Base-by-base conservation (phyloP, 2,329 filamentous ascomycete genomes). In the Phyllosticta citribraziliensis region DNA sequence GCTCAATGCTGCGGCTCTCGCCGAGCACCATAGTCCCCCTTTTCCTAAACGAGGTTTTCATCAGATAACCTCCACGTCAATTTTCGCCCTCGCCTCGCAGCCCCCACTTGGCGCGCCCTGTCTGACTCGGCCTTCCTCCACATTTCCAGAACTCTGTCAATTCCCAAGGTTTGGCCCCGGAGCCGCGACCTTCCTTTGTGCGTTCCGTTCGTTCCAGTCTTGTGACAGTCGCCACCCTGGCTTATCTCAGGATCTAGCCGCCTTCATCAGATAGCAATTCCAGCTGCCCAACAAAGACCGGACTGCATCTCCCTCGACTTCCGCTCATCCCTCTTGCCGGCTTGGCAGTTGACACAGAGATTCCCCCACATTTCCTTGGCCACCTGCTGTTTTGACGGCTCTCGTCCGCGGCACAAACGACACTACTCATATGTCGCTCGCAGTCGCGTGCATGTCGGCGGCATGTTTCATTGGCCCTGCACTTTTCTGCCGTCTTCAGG, bases 221-320 rank as follows among this genome's bases (percentile, higher is more conserved):
- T 47, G 40, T 47, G 40, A 47, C 40, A 47, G 14, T 47, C 40
- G 40, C 40, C 40, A 47, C 40, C 35, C 20, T n/a, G 30, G 35
- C 22, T 60, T 60, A 60, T 60, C 58, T 52, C 58, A 27, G 58
- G 58, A 60, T 60, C 58, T 60, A 60, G 58, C 58, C 58, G 58
- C 35, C 10, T 30, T 27, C 35, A 60, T 56, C 53, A 51, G 53
- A 56, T 60, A 60, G 33, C n/a, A 55, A 33, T 52, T 60, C 58
- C 27, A 25, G 33, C 33, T 4, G 40, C 14, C 4, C 40, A 47
- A 47, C 40, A n/a, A 47, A 14, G n/a, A n/a, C n/a, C n/a, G n/a
- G n/a, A n/a, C n/a, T n/a, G n/a, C n/a, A n/a, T n/a, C 12, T 17
- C 3, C n/a, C n/a, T 47, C 35, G 19, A n/a, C 40, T n/a, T n/a